Conservation (phyloP, 306 rosid species). For the Sicyos edulis region DNA sequence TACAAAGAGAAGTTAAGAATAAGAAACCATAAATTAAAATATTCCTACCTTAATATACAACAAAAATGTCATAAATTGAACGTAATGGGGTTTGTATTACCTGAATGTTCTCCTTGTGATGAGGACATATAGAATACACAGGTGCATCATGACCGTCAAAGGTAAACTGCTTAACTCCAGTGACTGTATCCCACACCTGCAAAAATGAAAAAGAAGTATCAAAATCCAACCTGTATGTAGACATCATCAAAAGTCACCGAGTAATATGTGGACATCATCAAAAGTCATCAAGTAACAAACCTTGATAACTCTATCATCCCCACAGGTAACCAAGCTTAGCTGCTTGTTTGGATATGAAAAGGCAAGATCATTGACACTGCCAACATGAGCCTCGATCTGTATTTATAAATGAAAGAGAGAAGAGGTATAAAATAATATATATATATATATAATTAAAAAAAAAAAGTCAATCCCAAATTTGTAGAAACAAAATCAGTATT, state of each 20-base stretch:
- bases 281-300: constrained; percentile 41
- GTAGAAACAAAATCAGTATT: constrained; percentile 1
- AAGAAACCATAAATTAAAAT: not conserved
- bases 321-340: constrained; percentile 85
- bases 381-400: constrained; percentile 96
- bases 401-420: not conserved
- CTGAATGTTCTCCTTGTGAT: constrained; percentile 96
- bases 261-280: constrained; percentile 28
- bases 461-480: not conserved
- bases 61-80: too few species aligned
- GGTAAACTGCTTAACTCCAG: constrained; percentile 61
- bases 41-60: not conserved
- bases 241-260: constrained; percentile 18
- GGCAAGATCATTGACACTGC: constrained; percentile 96
- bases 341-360: constrained; percentile 97
- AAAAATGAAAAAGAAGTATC: constrained; percentile 29
- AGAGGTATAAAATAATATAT: too few species aligned
- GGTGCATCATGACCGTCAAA: constrained; percentile 98
- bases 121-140: constrained; percentile 94
- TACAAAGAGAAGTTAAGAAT: constrained; percentile 27
- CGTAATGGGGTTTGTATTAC: constrained; percentile 32
- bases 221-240: constrained; percentile 20
- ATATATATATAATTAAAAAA: too few species aligned
- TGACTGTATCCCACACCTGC: constrained; percentile 95
- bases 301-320: constrained; percentile 96